Conservation (phyloP, 176 grass and related monocot genomes). For the Phyllostachys edulis region DNA sequence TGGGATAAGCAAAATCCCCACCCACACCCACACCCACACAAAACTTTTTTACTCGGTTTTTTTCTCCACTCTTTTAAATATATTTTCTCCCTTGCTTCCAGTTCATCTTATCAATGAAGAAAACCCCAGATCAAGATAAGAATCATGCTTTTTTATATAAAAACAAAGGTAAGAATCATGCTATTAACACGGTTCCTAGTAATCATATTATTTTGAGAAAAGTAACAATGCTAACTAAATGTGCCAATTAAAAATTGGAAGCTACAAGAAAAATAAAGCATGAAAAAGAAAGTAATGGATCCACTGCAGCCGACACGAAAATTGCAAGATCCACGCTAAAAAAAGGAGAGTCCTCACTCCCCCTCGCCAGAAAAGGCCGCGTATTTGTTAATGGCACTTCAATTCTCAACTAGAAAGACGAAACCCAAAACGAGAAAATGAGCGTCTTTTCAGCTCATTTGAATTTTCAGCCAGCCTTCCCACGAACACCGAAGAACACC, state of each 20-base stretch:
- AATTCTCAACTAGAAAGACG: background rate
- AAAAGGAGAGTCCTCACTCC: background rate
- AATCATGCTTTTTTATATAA: background rate
- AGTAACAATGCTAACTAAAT: background rate
- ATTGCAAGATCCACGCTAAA: conserved; percentile 20
- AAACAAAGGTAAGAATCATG: conserved; percentile 27
- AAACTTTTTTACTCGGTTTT: background rate
- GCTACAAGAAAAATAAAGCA: background rate
- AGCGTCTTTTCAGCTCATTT: conserved; percentile 20
- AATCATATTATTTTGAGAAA: background rate
- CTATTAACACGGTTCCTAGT: background rate
- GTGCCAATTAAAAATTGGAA: background rate
- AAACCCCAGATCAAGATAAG: conserved; percentile 31
- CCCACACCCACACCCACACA: background rate
- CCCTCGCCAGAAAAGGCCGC: background rate
- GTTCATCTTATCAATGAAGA: background rate
- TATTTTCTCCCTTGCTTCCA: background rate
- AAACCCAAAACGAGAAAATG: conserved; percentile 19
- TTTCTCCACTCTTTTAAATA: background rate
- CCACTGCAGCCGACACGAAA: conserved; percentile 21
- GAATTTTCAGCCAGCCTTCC: conserved; percentile 9
- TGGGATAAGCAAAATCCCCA: background rate
- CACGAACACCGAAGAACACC: conserved; percentile 1
- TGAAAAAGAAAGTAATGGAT: background rate
- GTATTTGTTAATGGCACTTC: background rate